Percentiles rank a stretch among this genome's conserved stretches.
Conservation (phyloP, 495 filamentous ascomycete genomes). For the Penicillium lagena region DNA sequence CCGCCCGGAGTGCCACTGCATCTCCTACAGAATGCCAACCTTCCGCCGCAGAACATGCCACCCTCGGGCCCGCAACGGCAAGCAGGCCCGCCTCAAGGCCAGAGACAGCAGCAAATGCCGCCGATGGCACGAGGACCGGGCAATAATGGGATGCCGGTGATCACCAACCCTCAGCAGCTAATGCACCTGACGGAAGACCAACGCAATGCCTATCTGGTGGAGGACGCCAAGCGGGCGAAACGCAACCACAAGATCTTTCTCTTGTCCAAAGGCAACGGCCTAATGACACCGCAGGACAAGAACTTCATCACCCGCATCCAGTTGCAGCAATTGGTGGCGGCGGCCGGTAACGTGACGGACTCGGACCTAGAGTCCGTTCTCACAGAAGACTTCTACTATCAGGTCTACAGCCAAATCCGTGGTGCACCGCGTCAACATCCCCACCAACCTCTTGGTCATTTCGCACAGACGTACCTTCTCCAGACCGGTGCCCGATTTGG, state of each 20-base stretch:
- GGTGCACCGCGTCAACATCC: constrained; percentile 81
- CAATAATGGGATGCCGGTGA: constrained; percentile 40
- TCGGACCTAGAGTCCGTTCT: constrained; percentile 71
- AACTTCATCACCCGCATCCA: constrained; percentile 99
- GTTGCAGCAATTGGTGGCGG: constrained; percentile 88
- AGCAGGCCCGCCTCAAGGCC: constrained; percentile 16
- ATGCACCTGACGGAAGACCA: constrained; percentile 71
- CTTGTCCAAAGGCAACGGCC: constrained; percentile 85
- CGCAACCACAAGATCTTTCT: constrained; percentile 97
- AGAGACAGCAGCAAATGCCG: constrained; percentile 23
- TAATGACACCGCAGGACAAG: constrained; percentile 99
- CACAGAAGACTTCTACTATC: constrained; percentile 96
- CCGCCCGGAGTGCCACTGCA: constrained; percentile 33
- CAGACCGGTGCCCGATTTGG: constrained; percentile 78
- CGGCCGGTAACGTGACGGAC: constrained; percentile 79
- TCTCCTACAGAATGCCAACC: constrained; percentile 34
- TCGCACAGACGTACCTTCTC: constrained; percentile 96
- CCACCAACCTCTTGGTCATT: constrained; percentile 85
- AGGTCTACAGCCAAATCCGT: constrained; percentile 90
- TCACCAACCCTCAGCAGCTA: constrained; percentile 68
- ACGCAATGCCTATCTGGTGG: constrained; percentile 70
- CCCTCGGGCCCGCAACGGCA: constrained; percentile 23
- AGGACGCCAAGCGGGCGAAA: constrained; percentile 93
- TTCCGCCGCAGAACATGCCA: constrained; percentile 27
- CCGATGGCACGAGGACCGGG: constrained; percentile 16